Percentiles rank a stretch among this genome's conserved stretches.
Evolutionary conservation across 2,329 filamentous ascomycete genomes (phyloP).

Genomic region (Xylaria sp.): DNA sequence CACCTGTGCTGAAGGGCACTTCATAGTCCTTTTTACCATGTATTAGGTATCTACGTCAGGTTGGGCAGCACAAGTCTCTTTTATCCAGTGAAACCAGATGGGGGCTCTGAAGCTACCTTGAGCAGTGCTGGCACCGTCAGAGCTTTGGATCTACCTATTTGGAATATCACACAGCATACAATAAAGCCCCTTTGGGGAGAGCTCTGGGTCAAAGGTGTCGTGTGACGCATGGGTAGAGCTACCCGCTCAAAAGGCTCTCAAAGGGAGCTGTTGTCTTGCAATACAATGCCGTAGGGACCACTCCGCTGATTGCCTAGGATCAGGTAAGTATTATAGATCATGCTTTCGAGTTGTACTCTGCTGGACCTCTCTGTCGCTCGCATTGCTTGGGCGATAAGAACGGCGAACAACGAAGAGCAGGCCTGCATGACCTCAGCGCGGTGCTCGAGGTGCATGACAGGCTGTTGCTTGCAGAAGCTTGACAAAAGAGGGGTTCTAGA

Average conservation of each 20-base stretch:
- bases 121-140: constrained; percentile 37
- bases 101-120: constrained; percentile 27
- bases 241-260: constrained; percentile 11
- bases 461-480: constrained; percentile 40
- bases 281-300: constrained; percentile 23
- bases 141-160: constrained; percentile 37
- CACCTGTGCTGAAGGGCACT: not conserved
- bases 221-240: constrained; percentile 35
- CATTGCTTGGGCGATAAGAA: constrained; percentile 20
- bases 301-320: constrained; percentile 1
- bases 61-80: constrained; percentile 22
- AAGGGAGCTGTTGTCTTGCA: constrained; percentile 25
- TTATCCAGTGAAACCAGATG: not conserved
- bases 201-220: constrained; percentile 28
- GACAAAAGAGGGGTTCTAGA: constrained; percentile 43
- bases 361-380: constrained; percentile 1
- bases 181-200: constrained; percentile 33
- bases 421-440: constrained; percentile 36
- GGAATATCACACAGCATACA: constrained; percentile 32
- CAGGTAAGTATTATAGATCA: not conserved
- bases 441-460: constrained; percentile 30
- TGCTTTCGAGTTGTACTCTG: not conserved
- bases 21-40: not conserved
- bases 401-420: constrained; percentile 22
- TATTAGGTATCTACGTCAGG: constrained; percentile 17